Percentiles rank a stretch among this genome's conserved stretches.
Evolutionary conservation across 176 grass and related monocot species (phyloP).

Genomic region (Oropetium thomaeum): DNA sequence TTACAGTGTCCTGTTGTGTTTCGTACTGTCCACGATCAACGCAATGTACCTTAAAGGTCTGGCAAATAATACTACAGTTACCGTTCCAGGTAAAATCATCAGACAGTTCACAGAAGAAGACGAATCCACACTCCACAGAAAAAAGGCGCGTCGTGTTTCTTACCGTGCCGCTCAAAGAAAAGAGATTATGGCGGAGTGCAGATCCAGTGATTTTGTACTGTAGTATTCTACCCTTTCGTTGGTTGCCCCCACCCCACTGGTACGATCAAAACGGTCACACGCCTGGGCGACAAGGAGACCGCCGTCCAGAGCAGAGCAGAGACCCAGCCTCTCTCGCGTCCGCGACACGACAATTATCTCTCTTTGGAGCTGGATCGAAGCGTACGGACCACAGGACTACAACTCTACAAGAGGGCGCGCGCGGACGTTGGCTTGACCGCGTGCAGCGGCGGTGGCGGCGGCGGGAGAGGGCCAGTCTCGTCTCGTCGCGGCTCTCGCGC

Average conservation of each 20-base stretch:
- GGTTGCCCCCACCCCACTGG: slow-evolving; percentile 13
- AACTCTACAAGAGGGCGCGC: too few relatives aligned
- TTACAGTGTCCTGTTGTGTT: background rate
- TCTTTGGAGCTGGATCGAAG: background rate
- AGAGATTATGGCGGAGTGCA: background rate
- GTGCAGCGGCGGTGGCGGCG: background rate
- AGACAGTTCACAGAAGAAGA: too few relatives aligned
- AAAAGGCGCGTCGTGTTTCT: too few relatives aligned
- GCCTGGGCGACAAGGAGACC: slow-evolving; percentile 26
- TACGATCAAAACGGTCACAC: slow-evolving; percentile 28
- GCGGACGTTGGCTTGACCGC: background rate
- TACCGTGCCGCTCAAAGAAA: too few relatives aligned
- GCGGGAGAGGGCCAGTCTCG: too few relatives aligned
- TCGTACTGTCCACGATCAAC: background rate
- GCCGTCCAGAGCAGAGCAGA: background rate
- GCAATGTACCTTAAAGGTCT: too few relatives aligned
- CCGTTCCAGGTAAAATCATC: background rate
- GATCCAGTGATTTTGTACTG: slow-evolving; percentile 3
- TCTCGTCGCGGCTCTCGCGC: too few relatives aligned
- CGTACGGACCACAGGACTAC: background rate
- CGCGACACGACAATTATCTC: slow-evolving; percentile 1
- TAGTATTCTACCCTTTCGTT: background rate
- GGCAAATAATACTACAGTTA: too few relatives aligned
- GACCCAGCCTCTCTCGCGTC: background rate
- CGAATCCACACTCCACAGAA: too few relatives aligned